phyloP scores from a whole-genome alignment of 257 asterid genomes.

The Scutellaria minor region DNA sequence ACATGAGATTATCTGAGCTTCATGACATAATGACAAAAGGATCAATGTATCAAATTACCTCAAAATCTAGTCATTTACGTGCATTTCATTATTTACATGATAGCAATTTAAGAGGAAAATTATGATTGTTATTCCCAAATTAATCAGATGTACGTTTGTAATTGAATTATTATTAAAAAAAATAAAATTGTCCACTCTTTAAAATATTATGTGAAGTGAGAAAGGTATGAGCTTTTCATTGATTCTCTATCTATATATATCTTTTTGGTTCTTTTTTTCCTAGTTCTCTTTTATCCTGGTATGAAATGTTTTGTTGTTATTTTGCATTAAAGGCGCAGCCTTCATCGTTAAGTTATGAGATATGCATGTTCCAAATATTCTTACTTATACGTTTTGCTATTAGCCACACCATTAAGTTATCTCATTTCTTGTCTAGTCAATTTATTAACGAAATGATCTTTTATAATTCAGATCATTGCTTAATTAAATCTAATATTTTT shows the following conservation, averaged over 20 bases:
- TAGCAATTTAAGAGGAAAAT: too few species aligned
- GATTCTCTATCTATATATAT: constrained; percentile 13
- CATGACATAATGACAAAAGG: too few species aligned
- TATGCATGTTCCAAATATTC: constrained; percentile 24
- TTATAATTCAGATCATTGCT: not conserved
- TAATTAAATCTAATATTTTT: too few species aligned
- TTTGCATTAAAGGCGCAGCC: constrained; percentile 26
- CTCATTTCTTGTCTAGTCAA: not conserved
- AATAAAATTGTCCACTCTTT: too few species aligned
- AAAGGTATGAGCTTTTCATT: constrained; percentile 23
- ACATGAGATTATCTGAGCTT: too few species aligned
- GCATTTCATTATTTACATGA: too few species aligned
- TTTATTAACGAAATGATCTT: not conserved
- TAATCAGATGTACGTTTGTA: too few species aligned
- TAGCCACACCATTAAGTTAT: constrained; percentile 7
- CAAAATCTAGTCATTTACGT: too few species aligned
- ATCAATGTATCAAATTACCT: too few species aligned
- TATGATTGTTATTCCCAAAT: too few species aligned
- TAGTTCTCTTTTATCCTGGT: constrained; percentile 12
- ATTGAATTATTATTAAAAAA: too few species aligned
- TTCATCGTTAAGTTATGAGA: constrained; percentile 35
- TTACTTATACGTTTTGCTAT: not conserved
- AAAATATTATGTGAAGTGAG: not conserved
- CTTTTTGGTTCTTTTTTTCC: not conserved
- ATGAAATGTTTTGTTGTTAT: not conserved